Evolutionary conservation across 1,139 yeast species (phyloP).

Genomic region (Yamadazyma kanchanaburiensis): DNA sequence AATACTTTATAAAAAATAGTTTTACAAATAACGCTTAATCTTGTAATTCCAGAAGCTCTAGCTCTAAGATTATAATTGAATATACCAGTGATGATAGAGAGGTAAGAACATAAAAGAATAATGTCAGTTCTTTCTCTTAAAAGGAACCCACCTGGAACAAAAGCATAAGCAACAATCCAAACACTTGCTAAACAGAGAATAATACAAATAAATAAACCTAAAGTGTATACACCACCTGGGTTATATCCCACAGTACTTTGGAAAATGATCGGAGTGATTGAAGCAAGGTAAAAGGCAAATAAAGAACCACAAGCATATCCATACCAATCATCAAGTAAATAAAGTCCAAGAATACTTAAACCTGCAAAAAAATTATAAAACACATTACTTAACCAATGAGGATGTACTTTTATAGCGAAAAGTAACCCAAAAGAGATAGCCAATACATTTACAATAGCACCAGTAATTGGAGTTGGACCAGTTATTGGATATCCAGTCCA

Average conservation of each 20-base stretch:
- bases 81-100: slow-evolving; percentile 45
- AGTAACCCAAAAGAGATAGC: slow-evolving; percentile 58
- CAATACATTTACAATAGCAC: slow-evolving; percentile 67
- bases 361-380: slow-evolving; percentile 36
- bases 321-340: slow-evolving; percentile 65
- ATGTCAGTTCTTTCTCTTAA: slow-evolving; percentile 86
- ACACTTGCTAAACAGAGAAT: slow-evolving; percentile 74
- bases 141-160: slow-evolving; percentile 90
- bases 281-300: slow-evolving; percentile 60
- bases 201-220: slow-evolving; percentile 55
- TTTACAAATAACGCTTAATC: slow-evolving; percentile 19
- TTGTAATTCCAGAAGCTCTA: neutral
- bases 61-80: slow-evolving; percentile 29
- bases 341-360: slow-evolving; percentile 47
- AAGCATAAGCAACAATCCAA: slow-evolving; percentile 97
- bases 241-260: slow-evolving; percentile 55
- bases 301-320: slow-evolving; percentile 77
- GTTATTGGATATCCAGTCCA: slow-evolving; percentile 90
- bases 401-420: slow-evolving; percentile 22
- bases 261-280: slow-evolving; percentile 63
- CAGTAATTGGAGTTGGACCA: slow-evolving; percentile 91
- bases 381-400: slow-evolving; percentile 22
- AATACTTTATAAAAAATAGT: slow-evolving; percentile 21
- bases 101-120: slow-evolving; percentile 45
- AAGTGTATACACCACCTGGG: slow-evolving; percentile 55